Conservation (phyloP, 192 early-diverging fungal genomes). For the Gonapodya sp. region DNA sequence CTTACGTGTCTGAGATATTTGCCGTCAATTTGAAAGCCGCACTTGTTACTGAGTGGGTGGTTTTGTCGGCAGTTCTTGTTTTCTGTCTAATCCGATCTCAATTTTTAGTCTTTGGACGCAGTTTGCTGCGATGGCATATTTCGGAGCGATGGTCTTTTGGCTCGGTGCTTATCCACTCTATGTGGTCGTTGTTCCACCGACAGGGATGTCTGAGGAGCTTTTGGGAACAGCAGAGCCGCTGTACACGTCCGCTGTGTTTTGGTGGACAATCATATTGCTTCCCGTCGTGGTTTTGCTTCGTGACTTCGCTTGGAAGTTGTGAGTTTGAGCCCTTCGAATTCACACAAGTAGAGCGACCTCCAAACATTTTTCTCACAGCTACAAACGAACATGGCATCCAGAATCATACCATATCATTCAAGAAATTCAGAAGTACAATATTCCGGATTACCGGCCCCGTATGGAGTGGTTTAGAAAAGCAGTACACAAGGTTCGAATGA, state of each 20-base stretch:
- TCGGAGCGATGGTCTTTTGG: constrained; percentile 4
- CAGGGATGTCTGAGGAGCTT: constrained; percentile 34
- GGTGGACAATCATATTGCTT: constrained; percentile 77
- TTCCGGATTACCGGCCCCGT: constrained; percentile 94
- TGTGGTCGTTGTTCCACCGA: background rate
- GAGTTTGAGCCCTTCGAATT: constrained; percentile 37
- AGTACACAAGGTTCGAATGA: constrained; percentile 91
- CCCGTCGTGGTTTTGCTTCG: constrained; percentile 74
- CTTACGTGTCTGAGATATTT: background rate
- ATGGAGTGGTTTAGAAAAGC: constrained; percentile 98
- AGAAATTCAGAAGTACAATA: constrained; percentile 99
- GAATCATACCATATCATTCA: constrained; percentile 91
- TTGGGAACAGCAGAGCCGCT: constrained; percentile 29
- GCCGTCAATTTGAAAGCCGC: background rate
- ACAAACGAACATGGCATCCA: constrained; percentile 70
- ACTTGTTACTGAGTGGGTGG: background rate
- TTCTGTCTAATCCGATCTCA: background rate
- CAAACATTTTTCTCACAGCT: constrained; percentile 32
- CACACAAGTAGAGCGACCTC: background rate
- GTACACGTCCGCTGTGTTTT: constrained; percentile 49
- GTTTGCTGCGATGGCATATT: background rate
- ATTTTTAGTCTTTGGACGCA: background rate
- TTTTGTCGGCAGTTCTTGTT: background rate
- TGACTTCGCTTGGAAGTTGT: constrained; percentile 95
- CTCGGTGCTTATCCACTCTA: background rate